Conservation (phyloP, 768 basidiomycete genomes). For the Pisolithus albus region DNA sequence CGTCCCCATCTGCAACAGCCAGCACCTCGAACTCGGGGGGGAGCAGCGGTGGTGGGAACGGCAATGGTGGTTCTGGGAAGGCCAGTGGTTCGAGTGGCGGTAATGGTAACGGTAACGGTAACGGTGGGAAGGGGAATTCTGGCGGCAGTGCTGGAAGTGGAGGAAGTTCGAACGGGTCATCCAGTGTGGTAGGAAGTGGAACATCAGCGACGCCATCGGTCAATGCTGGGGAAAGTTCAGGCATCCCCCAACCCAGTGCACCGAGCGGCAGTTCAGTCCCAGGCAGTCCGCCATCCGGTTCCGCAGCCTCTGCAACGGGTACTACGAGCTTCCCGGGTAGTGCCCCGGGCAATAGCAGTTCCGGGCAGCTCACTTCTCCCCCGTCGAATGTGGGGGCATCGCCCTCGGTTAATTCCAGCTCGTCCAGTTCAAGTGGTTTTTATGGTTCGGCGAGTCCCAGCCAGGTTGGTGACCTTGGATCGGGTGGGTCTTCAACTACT, state of each 20-base stretch:
- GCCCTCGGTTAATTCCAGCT: neutral
- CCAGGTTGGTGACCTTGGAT: neutral
- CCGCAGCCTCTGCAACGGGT: neutral
- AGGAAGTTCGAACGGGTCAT: neutral
- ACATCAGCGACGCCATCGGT: neutral
- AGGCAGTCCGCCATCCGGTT: neutral
- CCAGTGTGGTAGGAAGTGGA: neutral
- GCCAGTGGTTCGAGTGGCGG: neutral
- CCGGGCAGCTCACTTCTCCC: neutral
- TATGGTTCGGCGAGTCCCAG: neutral
- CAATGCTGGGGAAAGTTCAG: neutral
- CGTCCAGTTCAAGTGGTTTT: neutral
- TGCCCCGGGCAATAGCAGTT: neutral
- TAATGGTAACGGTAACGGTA: neutral
- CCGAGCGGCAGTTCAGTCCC: neutral
- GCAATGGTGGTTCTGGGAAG: neutral
- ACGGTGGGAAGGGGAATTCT: neutral
- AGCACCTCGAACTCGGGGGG: neutral
- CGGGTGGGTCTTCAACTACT: conserved; percentile 10
- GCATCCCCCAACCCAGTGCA: neutral
- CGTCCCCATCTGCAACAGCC: too few relatives aligned
- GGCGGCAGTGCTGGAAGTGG: neutral
- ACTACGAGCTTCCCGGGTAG: neutral
- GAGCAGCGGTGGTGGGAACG: neutral
- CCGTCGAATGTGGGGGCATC: neutral